These are phyloP conservation scores for Diospyros kaki DNA, from an alignment of 148 eudicot genomes.

Conservation along the genomic window DNA sequence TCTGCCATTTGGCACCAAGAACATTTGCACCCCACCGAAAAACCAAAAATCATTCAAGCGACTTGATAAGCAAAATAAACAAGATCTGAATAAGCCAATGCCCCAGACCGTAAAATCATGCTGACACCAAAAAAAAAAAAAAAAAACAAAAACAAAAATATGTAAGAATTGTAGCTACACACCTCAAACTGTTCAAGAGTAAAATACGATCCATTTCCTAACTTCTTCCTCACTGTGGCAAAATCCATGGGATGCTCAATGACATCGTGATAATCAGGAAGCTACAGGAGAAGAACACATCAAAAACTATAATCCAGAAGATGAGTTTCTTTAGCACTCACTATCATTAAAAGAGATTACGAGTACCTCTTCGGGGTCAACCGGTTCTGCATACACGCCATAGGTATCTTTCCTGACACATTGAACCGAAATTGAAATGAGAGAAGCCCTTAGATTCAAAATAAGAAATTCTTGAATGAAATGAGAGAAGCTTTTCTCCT, in stretches of 20 bases:
- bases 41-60: too few species aligned
- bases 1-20: too few species aligned
- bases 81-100: too few species aligned
- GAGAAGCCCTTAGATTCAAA: constrained; percentile 4
- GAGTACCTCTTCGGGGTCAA: constrained; percentile 92
- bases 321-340: constrained; percentile 6
- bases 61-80: too few species aligned
- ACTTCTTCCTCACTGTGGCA: constrained; percentile 80
- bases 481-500: too few species aligned
- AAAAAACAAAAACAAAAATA: background rate
- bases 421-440: constrained; percentile 25
- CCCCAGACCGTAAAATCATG: too few species aligned
- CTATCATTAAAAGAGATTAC: background rate
- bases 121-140: too few species aligned
- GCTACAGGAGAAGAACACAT: constrained; percentile 49
- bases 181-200: constrained; percentile 88
- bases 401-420: constrained; percentile 92
- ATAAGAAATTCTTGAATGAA: constrained; percentile 1
- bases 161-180: constrained; percentile 15
- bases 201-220: constrained; percentile 61
- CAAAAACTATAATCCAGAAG: constrained; percentile 1
- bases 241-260: constrained; percentile 95
- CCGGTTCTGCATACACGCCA: constrained; percentile 95
- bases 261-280: constrained; percentile 90
- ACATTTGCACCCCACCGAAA: too few species aligned